phyloP scores from a whole-genome alignment of 1,139 yeast genomes.

The Trichomonascaceae sp. region DNA sequence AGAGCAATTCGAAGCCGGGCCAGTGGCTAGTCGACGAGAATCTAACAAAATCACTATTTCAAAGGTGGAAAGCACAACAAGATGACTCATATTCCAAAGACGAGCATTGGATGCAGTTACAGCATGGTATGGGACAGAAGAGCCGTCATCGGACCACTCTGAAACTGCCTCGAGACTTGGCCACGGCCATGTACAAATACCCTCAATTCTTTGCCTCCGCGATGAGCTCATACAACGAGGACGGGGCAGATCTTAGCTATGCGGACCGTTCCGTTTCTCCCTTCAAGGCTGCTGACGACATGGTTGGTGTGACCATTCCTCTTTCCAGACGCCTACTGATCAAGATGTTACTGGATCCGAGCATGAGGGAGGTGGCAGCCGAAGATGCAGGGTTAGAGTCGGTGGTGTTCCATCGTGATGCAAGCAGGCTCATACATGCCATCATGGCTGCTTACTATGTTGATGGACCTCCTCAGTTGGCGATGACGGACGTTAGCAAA shows the following conservation, averaged over 20 bases:
- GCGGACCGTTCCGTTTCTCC: slow-evolving; percentile 1
- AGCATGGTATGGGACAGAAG: too few relatives aligned
- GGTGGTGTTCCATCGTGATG: too few relatives aligned
- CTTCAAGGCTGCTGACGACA: slow-evolving; percentile 12
- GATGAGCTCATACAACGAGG: slow-evolving; percentile 5
- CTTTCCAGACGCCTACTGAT: slow-evolving; percentile 8
- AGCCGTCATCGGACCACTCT: slow-evolving; percentile 11
- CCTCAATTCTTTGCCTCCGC: slow-evolving; percentile 11
- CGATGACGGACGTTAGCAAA: too few relatives aligned
- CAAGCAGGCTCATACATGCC: too few relatives aligned
- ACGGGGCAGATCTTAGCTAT: slow-evolving; percentile 1
- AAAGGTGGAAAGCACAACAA: not conserved
- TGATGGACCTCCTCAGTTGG: too few relatives aligned
- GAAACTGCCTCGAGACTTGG: slow-evolving; percentile 10
- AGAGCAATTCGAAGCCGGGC: not conserved
- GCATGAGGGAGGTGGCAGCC: slow-evolving; percentile 7
- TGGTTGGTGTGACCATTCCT: slow-evolving; percentile 14
- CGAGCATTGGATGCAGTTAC: too few relatives aligned
- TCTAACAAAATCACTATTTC: not conserved
- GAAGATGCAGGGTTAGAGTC: too few relatives aligned
- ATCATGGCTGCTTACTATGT: too few relatives aligned
- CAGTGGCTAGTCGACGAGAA: not conserved
- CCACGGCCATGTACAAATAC: slow-evolving; percentile 10
- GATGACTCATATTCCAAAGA: slow-evolving; percentile 5
- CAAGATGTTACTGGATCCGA: slow-evolving; percentile 4